Evolutionary conservation across 208 protist genomes (phyloP), one percentile per base, ranked within the genome.

Genomic region (Wallacemonas rigidus): DNA sequence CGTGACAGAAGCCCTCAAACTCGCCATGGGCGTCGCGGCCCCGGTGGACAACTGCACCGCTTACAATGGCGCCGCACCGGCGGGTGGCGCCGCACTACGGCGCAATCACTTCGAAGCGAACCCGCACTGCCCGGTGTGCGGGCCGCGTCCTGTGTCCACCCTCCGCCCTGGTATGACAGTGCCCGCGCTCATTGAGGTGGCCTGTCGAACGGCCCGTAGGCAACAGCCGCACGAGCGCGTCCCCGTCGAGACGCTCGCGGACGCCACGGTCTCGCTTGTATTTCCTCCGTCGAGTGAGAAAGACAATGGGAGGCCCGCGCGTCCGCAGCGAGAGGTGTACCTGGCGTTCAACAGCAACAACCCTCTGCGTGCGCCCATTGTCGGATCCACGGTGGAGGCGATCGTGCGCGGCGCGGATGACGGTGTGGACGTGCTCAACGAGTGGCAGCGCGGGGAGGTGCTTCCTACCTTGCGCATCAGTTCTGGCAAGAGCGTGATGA

Each of bases 1-100:
- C 39, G 91, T 96, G 3, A 94, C 93, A 41, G 98, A 99, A 80
- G 85, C 88, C 4, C 70, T 99, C 45, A 99, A 99, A 80, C 76
- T 98, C 9, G 77, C 96, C 8, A 98, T 91, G 6, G 87, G 88
- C 51, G 79, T 83, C 44, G 76, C 79, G 12, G 67, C 77, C 11
- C 71, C 63, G 36, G 63, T 99, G 67, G 74, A 98, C 69, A 98
- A 99, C 85, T 98, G 97, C 80, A 88, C 92, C 45, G 92, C 97
- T 65, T 98, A 96, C 83, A 97, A 96, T 69, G 98, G 97, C 9
- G 70, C 79, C 14, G 72, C 81, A 9, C 70, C 76, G 38, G 67
- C 55, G 1, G 84, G 80, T 6, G 71, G 87, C 15, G 50, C 75
- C 53, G 68, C 82, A 41, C 50, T 72, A 35, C 60, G 55, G 51